Base-by-base conservation (phyloP, 176 grass and related monocot species). In the Avena atlantica region DNA sequence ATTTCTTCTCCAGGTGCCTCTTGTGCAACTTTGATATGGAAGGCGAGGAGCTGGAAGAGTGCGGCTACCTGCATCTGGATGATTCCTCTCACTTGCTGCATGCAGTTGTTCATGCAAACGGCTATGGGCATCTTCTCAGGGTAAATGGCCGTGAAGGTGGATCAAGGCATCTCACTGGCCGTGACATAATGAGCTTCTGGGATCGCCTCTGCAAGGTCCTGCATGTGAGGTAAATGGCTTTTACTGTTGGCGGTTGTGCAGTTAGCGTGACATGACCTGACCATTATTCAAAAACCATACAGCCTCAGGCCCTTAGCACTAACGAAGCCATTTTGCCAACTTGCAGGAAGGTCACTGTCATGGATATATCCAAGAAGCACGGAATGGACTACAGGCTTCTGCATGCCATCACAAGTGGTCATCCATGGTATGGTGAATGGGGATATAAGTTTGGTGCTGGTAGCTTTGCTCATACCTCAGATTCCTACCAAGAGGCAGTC, bases 321-420 rank as follows among this genome's bases (percentile, higher is more conserved):
- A 42, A 82, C 21, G 20, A 10, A 15, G 14, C 17, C 16, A 80
- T 80, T 70, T 70, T 77, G 9, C 2, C 52, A 68, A 16, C 23
- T 12, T 83, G 77, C 88, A 99, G 97, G 80, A 99, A 96, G 80
- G 97, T 99, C 14, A 99, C 92, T 56, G 97, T 99, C 29, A 94
- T 99, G 94, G 97, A 99, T 77, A 94, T 94, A 77, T 99, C 97
- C 44, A 96, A 96, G 85, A 99, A 99, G 84, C 36, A 96, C 64
- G 90, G 92, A 79, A 99, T 99, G 97, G 94, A 96, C 34, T 99
- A 99, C 56, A 90, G 97, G 10, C 90, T 99, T 52, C 85, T 99
- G 9, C 94, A 99, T 42, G 91, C 90, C 12, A 89, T 99, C 75
- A 99, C 85, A 24, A 85, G 20, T 67, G 97, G 94, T 11, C 92